These are phyloP conservation scores for Galerina sulciceps DNA, from an alignment of 768 basidiomycete species.

Conservation along the genomic window DNA sequence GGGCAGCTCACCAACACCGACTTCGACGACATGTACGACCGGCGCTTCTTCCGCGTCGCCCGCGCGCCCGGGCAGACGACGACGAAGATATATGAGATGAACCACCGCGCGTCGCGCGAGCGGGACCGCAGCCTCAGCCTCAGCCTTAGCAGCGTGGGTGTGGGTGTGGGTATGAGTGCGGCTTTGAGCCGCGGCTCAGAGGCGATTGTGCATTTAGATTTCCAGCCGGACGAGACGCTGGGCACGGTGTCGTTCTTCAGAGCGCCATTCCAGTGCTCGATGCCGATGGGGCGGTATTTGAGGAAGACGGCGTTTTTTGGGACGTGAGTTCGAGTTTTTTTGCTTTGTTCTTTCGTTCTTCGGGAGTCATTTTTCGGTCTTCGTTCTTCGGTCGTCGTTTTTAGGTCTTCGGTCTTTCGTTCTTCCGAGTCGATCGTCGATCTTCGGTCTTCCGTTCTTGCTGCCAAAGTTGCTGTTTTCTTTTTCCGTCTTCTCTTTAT, in stretches of 20 bases:
- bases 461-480: conserved; percentile 5
- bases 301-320: conserved; percentile 67
- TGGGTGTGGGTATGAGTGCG: too few species aligned
- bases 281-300: conserved; percentile 70
- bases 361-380: too few species aligned
- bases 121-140: conserved; percentile 61
- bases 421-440: too few species aligned
- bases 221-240: conserved; percentile 57
- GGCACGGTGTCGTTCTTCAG: conserved; percentile 62
- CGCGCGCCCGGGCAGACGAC: conserved; percentile 47
- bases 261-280: conserved; percentile 40
- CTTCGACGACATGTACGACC: conserved; percentile 81
- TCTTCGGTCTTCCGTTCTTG: too few species aligned
- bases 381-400: too few species aligned
- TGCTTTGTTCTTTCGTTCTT: neutral
- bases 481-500: too few species aligned
- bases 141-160: too few species aligned
- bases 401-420: too few species aligned
- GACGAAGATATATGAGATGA: conserved; percentile 69
- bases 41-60: conserved; percentile 68
- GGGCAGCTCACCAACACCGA: conserved; percentile 58
- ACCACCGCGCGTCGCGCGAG: conserved; percentile 62
- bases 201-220: conserved; percentile 65
- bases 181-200: conserved; percentile 51
- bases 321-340: conserved; percentile 50